Evolutionary conservation across 176 grass and related monocot species (phyloP).

Genomic region (Rhipidocladum racemiflorum): DNA sequence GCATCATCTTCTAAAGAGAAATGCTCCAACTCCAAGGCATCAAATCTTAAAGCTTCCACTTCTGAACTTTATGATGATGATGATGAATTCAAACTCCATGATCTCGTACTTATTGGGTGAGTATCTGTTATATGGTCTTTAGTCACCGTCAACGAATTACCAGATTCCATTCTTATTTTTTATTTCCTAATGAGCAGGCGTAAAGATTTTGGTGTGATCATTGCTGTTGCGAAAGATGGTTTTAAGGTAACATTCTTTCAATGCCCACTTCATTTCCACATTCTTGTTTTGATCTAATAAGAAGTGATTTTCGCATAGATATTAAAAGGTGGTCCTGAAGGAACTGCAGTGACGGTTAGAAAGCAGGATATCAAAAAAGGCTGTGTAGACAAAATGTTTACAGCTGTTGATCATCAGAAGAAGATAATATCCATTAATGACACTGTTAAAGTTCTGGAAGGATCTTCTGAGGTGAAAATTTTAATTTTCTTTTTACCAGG

Average conservation of each 20-base stretch:
- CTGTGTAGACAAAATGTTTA: slow-evolving; percentile 94
- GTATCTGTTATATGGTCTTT: slow-evolving; percentile 20
- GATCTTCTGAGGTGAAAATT: slow-evolving; percentile 62
- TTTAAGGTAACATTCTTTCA: slow-evolving; percentile 50
- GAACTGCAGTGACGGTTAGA: slow-evolving; percentile 52
- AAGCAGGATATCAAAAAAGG: slow-evolving; percentile 73
- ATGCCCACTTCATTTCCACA: neutral
- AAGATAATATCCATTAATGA: slow-evolving; percentile 85
- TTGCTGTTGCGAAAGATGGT: slow-evolving; percentile 85
- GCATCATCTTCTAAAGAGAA: slow-evolving; percentile 43
- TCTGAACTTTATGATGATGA: slow-evolving; percentile 51
- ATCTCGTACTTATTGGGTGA: slow-evolving; percentile 94
- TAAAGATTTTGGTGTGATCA: slow-evolving; percentile 85
- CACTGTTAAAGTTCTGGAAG: slow-evolving; percentile 67
- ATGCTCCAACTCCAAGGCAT: slow-evolving; percentile 42
- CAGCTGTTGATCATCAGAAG: slow-evolving; percentile 69
- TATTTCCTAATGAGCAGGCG: slow-evolving; percentile 50
- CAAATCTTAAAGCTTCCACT: slow-evolving; percentile 61
- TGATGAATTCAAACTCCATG: slow-evolving; percentile 65
- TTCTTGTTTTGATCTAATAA: slow-evolving; percentile 28
- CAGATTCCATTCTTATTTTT: slow-evolving; percentile 19
- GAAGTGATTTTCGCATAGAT: slow-evolving; percentile 44
- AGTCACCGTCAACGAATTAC: neutral
- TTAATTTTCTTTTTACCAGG: neutral
- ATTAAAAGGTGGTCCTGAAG: slow-evolving; percentile 77